Conservation (phyloP, 495 filamentous ascomycete species). For the Hypoxylon fuscum region DNA sequence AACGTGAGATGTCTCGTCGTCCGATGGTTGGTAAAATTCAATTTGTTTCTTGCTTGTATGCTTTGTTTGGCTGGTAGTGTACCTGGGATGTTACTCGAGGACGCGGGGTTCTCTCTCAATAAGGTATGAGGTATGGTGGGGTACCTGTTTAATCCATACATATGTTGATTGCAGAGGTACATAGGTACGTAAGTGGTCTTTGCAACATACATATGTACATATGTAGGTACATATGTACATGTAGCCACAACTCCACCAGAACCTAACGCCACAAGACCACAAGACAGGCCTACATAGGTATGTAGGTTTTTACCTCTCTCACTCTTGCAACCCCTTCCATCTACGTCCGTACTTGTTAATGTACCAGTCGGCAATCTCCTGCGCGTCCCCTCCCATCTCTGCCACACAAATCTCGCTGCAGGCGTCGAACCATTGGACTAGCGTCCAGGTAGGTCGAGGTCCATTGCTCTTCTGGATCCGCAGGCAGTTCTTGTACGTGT, state of each 20-base stretch:
- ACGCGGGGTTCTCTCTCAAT: conserved; percentile 29
- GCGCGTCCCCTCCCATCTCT: background rate
- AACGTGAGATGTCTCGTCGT: conserved; percentile 28
- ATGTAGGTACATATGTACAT: no score
- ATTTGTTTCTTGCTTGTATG: conserved; percentile 4
- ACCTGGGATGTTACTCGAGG: conserved; percentile 1
- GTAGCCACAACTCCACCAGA: conserved; percentile 1
- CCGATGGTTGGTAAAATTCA: background rate
- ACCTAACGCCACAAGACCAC: conserved; percentile 26
- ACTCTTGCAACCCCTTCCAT: background rate
- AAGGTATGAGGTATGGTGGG: conserved; percentile 18
- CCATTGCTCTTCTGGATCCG: background rate
- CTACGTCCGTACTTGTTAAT: background rate
- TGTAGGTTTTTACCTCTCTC: no score
- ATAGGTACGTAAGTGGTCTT: no score
- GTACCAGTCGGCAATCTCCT: conserved; percentile 5
- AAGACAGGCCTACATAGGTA: no score
- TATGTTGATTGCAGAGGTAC: no score
- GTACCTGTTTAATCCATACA: conserved; percentile 24
- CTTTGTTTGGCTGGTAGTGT: background rate
- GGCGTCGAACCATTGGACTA: conserved; percentile 3
- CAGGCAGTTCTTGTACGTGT: conserved; percentile 9
- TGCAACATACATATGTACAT: no score
- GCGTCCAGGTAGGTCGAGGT: background rate
- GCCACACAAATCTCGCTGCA: background rate